Base-by-base conservation (phyloP, 352 stramenopile genomes). In the Globisporangium cylindrosporum region DNA sequence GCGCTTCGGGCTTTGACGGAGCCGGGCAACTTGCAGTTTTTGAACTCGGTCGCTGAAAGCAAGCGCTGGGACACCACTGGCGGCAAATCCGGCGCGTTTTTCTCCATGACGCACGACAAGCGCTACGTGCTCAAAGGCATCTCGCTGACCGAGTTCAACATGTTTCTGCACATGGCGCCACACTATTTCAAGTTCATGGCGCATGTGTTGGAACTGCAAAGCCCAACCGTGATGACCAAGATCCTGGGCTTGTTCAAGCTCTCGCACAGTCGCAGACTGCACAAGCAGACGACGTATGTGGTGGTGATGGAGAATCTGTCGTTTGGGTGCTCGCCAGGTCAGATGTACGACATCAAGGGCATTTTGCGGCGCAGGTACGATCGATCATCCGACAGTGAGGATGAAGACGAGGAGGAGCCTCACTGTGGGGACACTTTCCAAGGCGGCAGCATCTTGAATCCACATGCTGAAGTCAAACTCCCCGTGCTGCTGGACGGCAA, bases 281-380 rank as follows among this genome's bases (percentile, higher is more conserved):
- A 90, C 62, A 89, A 90, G 71, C 88, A 93, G 56, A 86, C 84
- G 12, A 90, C 87, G 58, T 94, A 93, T 63, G 76, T 96, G 2
- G 83, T 96, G 4, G 87, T 92, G 58, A 96, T 96, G 88, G 88
- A 96, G 67, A 93, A 93, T 59, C 84, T 94, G 60, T 82, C 81
- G 58, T 96, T 92, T 60, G 88, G 88, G 9, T 93, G 91, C 58
- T 73, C 78, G 4, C 77, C 78, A 0, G 86, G 84, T 4, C 88
- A 96, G 75, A 90, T 92, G 75, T 96, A 94, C 70, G 88, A 96
- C 62, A 77, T 96, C 56, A 96, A 96, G 68, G 88, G 88, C 22
- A 93, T 96, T 59, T 72, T 89, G 3, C 83, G 88, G 12, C 87
- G 87, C 24, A 80, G 88, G 34, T 92, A 90, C 67, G 77, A 87